phyloP scores from a whole-genome alignment of 2,329 filamentous ascomycete species.

The Aspergillus sp. region DNA sequence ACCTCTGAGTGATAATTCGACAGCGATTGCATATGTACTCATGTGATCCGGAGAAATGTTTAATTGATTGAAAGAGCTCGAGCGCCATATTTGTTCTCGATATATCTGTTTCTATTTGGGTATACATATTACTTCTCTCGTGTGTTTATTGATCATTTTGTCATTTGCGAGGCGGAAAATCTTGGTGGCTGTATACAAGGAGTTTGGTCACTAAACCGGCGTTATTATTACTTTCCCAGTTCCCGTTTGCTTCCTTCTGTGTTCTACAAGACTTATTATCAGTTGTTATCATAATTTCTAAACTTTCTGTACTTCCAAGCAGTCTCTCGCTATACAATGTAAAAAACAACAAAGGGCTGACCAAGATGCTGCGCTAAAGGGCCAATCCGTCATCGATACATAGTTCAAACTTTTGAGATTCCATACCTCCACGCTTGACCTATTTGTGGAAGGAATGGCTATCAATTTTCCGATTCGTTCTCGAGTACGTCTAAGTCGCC shows the following conservation, averaged over 20 bases:
- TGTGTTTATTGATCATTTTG: conserved; percentile 7
- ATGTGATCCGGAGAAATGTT: neutral
- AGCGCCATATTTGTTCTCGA: conserved; percentile 5
- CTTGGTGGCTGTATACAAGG: neutral
- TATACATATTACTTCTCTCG: conserved; percentile 1
- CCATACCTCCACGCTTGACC: neutral
- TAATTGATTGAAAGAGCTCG: conserved; percentile 3
- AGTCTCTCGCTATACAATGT: too few relatives aligned
- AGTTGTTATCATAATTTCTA: conserved; percentile 1
- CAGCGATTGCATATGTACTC: conserved; percentile 7
- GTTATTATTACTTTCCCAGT: conserved; percentile 3
- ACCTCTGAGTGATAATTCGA: neutral
- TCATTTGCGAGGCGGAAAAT: conserved; percentile 11
- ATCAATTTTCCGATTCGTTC: too few relatives aligned
- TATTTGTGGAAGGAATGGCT: neutral
- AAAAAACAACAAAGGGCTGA: too few relatives aligned
- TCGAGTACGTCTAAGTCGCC: too few relatives aligned
- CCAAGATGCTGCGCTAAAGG: neutral
- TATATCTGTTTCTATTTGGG: conserved; percentile 15
- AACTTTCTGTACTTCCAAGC: neutral
- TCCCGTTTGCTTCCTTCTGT: neutral
- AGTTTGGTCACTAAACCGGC: conserved; percentile 12
- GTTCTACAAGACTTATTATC: neutral
- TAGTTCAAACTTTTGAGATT: neutral
- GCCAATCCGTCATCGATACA: neutral